A percentile compares a stretch with the other conserved stretches of the same genome.
Evolutionary conservation across 495 filamentous ascomycete species (phyloP).

Genomic region (Tetracladium setigerum): DNA sequence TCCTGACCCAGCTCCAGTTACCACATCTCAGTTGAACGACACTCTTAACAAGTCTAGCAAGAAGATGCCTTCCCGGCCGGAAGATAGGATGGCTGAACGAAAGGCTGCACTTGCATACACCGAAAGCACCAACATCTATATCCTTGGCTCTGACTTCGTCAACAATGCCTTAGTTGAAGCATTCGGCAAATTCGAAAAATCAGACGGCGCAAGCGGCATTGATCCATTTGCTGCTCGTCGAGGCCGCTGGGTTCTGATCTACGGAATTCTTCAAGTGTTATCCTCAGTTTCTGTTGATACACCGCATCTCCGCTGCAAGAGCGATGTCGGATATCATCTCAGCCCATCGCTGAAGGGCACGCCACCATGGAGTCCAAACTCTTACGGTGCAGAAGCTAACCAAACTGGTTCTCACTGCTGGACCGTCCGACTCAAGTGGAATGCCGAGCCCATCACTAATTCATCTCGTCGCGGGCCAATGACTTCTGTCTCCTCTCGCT

Average conservation of each 20-base stretch:
- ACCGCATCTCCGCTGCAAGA: slow-evolving; percentile 48
- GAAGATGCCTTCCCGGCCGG: slow-evolving; percentile 7
- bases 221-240: slow-evolving; percentile 52
- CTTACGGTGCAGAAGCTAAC: slow-evolving; percentile 35
- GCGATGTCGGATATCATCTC: slow-evolving; percentile 58
- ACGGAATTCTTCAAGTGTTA: slow-evolving; percentile 62
- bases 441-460: not conserved
- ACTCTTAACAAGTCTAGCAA: slow-evolving; percentile 7
- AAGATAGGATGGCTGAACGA: slow-evolving; percentile 27
- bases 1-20: slow-evolving; percentile 36
- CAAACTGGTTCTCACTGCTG: slow-evolving; percentile 58
- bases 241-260: slow-evolving; percentile 67
- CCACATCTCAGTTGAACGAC: slow-evolving; percentile 22
- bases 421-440: slow-evolving; percentile 34
- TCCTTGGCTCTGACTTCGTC: slow-evolving; percentile 44
- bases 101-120: slow-evolving; percentile 54
- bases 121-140: slow-evolving; percentile 62
- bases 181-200: slow-evolving; percentile 58
- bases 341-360: slow-evolving; percentile 48
- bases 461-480: no score
- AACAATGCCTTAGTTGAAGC: slow-evolving; percentile 48
- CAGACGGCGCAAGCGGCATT: slow-evolving; percentile 36
- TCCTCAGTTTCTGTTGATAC: slow-evolving; percentile 61
- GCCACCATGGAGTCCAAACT: slow-evolving; percentile 48
- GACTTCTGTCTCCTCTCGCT: not conserved